phyloP scores from a whole-genome alignment of 441 rosid genomes.

The Dalechampia spathulata region DNA sequence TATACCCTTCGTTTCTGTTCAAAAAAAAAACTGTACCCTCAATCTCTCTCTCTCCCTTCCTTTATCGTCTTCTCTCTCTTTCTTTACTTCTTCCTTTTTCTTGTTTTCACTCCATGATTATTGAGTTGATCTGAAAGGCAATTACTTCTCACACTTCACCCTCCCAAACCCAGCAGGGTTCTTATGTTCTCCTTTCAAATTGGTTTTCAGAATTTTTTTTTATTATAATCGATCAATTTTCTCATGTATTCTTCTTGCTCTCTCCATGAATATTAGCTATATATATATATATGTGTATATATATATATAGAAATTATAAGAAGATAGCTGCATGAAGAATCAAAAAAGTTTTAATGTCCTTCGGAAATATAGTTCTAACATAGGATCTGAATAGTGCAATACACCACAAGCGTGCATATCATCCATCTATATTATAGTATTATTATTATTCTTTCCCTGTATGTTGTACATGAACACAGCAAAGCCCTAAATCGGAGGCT shows the following conservation, averaged over 20 bases:
- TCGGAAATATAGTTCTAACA: too few species aligned
- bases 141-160: too few species aligned
- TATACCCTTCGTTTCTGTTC: too few species aligned
- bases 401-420: slow-evolving; percentile 20
- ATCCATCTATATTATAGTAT: slow-evolving; percentile 2
- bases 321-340: slow-evolving; percentile 16
- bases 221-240: slow-evolving; percentile 4
- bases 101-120: too few species aligned
- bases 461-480: slow-evolving; percentile 14
- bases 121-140: too few species aligned
- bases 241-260: neutral
- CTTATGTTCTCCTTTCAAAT: slow-evolving; percentile 7
- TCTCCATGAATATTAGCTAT: neutral
- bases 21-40: too few species aligned
- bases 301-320: too few species aligned
- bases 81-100: too few species aligned
- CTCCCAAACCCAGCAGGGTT: slow-evolving; percentile 1
- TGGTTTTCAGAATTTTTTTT: slow-evolving; percentile 11
- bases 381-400: slow-evolving; percentile 34
- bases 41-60: neutral
- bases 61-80: slow-evolving; percentile 1
- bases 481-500: slow-evolving; percentile 33
- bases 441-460: too few species aligned
- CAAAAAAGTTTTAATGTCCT: neutral
- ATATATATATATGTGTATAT: neutral